phyloP scores from a whole-genome alignment of 2,329 filamentous ascomycete species.

The Pseudogymnoascus sp. region DNA sequence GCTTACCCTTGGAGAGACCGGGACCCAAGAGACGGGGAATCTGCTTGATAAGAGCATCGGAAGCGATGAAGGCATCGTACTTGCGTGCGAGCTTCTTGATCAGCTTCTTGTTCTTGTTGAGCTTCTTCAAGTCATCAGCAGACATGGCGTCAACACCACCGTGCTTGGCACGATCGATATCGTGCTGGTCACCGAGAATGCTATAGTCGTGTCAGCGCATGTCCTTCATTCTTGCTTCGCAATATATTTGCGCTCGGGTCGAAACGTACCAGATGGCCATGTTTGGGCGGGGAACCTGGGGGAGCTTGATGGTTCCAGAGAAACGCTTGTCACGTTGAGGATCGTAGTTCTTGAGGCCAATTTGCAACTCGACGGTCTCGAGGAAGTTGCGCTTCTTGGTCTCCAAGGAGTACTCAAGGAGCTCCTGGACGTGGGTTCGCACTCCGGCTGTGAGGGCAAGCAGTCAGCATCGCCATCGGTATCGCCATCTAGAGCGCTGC shows the following conservation, averaged over 20 bases:
- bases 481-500: background rate
- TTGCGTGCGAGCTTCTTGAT: constrained; percentile 99
- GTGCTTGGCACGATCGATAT: constrained; percentile 99
- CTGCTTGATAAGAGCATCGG: constrained; percentile 97
- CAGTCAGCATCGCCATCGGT: constrained; percentile 16
- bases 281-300: constrained; percentile 80
- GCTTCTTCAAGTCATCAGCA: constrained; percentile 98
- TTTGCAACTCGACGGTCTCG: constrained; percentile 85
- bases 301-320: constrained; percentile 96
- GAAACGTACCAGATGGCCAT: constrained; percentile 69
- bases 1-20: constrained; percentile 89
- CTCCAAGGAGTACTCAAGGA: constrained; percentile 90
- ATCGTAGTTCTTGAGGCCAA: constrained; percentile 98
- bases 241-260: constrained; percentile 9
- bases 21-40: constrained; percentile 99
- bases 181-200: constrained; percentile 89
- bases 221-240: constrained; percentile 10
- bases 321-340: constrained; percentile 99
- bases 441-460: constrained; percentile 67
- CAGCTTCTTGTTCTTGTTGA: constrained; percentile 99
- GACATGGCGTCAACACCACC: constrained; percentile 98
- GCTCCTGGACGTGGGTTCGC: constrained; percentile 85
- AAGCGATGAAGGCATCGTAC: constrained; percentile 99
- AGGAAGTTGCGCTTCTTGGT: constrained; percentile 98
- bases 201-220: constrained; percentile 34